phyloP scores from a whole-genome alignment of 2,329 filamentous ascomycete species.

The Periconia sp. region DNA sequence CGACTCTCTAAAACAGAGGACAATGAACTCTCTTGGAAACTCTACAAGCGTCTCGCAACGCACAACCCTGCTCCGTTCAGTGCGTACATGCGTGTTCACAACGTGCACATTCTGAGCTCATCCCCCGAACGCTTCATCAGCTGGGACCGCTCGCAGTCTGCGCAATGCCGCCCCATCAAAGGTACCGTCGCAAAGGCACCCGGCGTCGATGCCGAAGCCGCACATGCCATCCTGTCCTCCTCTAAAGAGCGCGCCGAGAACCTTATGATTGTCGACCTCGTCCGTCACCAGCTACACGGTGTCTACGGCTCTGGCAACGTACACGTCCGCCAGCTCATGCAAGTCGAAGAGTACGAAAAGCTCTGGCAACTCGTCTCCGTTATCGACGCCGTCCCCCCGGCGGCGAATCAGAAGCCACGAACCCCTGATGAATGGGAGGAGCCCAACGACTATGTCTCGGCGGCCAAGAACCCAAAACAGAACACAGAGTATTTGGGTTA shows the following conservation, averaged over 20 bases:
- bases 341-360: slow-evolving; percentile 86
- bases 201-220: slow-evolving; percentile 69
- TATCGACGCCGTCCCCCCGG: slow-evolving; percentile 63
- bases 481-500: slow-evolving; percentile 57
- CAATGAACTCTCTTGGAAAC: slow-evolving; percentile 58
- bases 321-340: slow-evolving; percentile 73
- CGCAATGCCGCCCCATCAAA: slow-evolving; percentile 91
- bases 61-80: slow-evolving; percentile 83
- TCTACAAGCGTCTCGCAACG: slow-evolving; percentile 70
- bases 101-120: slow-evolving; percentile 71
- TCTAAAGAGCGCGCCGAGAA: slow-evolving; percentile 95
- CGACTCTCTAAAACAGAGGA: slow-evolving; percentile 31
- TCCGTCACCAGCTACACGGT: slow-evolving; percentile 90
- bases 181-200: slow-evolving; percentile 84
- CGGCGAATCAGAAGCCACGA: slow-evolving; percentile 22
- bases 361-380: slow-evolving; percentile 92
- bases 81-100: slow-evolving; percentile 70
- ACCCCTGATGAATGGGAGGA: slow-evolving; percentile 37
- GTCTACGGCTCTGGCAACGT: slow-evolving; percentile 77
- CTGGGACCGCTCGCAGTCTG: slow-evolving; percentile 62
- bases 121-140: slow-evolving; percentile 89
- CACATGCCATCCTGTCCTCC: slow-evolving; percentile 70
- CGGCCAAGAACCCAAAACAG: slow-evolving; percentile 9
- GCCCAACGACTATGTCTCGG: slow-evolving; percentile 22
- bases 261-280: slow-evolving; percentile 95